Conservation (phyloP, 1,284 basidiomycete genomes). For the Lignosus rhinocerotis region DNA sequence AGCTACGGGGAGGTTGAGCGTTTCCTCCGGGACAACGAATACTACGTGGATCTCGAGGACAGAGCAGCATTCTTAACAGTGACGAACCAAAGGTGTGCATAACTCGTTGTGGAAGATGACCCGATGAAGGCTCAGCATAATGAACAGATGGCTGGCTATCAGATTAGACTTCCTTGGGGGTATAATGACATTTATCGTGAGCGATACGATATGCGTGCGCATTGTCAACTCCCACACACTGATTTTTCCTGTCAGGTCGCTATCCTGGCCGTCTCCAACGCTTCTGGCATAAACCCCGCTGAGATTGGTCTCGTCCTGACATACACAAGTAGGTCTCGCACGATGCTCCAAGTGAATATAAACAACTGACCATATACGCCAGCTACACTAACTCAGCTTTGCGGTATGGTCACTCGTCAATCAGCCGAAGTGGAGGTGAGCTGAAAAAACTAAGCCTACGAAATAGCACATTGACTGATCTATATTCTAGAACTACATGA, state of each 20-base stretch:
- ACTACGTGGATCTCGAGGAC: conserved; percentile 77
- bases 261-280: conserved; percentile 50
- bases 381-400: conserved; percentile 58
- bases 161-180: conserved; percentile 77
- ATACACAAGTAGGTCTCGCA: conserved; percentile 51
- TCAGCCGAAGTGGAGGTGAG: conserved; percentile 65
- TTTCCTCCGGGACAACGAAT: conserved; percentile 69
- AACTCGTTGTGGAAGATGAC: background rate
- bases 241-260: conserved; percentile 41
- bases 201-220: conserved; percentile 17
- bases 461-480: background rate
- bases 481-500: conserved; percentile 62
- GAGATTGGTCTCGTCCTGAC: conserved; percentile 76
- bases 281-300: conserved; percentile 60
- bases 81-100: conserved; percentile 56
- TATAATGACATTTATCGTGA: conserved; percentile 63
- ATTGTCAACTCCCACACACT: background rate
- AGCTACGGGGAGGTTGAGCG: conserved; percentile 65
- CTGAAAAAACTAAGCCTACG: conserved; percentile 7
- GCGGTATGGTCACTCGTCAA: conserved; percentile 58
- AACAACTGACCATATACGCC: background rate
- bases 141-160: conserved; percentile 70
- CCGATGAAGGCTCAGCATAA: background rate
- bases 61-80: conserved; percentile 61
- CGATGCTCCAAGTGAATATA: background rate